phyloP scores from a whole-genome alignment of 768 basidiomycete genomes.

The Thelephora ganbajun region DNA sequence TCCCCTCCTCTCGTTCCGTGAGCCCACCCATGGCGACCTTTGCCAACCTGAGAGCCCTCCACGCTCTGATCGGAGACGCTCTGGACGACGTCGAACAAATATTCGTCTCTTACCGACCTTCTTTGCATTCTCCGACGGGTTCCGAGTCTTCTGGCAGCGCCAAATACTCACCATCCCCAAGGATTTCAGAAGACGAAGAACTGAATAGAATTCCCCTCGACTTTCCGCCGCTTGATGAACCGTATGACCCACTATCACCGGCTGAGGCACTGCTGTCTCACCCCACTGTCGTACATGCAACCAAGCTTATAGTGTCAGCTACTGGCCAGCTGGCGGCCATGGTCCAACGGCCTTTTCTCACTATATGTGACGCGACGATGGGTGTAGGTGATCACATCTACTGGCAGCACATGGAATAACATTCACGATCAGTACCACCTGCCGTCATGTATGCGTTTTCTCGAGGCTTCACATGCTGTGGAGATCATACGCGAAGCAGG shows the following conservation, averaged over 20 bases:
- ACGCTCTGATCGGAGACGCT: conserved; percentile 53
- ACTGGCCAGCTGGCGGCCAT: conserved; percentile 52
- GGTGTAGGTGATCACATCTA: conserved; percentile 29
- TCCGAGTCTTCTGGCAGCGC: not conserved
- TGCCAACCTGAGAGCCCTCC: conserved; percentile 45
- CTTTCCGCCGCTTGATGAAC: conserved; percentile 14
- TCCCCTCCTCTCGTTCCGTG: not conserved
- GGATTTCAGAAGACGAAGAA: not conserved
- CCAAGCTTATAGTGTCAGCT: conserved; percentile 52
- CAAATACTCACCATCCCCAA: not conserved
- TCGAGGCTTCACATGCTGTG: conserved; percentile 57
- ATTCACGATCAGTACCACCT: conserved; percentile 43
- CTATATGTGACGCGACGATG: conserved; percentile 63
- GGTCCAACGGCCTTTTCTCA: conserved; percentile 54
- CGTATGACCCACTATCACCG: conserved; percentile 21
- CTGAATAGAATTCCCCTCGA: conserved; percentile 8
- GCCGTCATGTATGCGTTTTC: conserved; percentile 57
- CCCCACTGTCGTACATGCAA: conserved; percentile 44
- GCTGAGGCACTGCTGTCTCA: conserved; percentile 44
- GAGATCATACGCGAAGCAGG: conserved; percentile 62
- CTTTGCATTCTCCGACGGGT: not conserved
- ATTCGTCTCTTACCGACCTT: conserved; percentile 11
- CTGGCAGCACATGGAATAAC: not conserved
- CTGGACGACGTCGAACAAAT: conserved; percentile 54
- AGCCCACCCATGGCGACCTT: conserved; percentile 25